phyloP scores from a whole-genome alignment of 805 yeast genomes.

The Lachancea mirantina region DNA sequence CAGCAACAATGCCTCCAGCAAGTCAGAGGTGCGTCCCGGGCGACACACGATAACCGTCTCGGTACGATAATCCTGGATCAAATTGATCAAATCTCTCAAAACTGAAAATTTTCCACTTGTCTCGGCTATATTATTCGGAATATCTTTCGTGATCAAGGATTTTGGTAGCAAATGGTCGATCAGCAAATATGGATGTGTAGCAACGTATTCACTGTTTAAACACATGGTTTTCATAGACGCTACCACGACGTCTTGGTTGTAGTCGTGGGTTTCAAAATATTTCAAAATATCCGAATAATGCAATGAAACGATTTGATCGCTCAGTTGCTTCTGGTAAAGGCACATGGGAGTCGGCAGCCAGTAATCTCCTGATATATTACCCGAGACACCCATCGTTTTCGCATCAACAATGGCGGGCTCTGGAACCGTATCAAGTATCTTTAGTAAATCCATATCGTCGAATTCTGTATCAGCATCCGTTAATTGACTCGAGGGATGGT shows the following conservation, averaged over 20 bases:
- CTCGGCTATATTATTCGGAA: constrained; percentile 61
- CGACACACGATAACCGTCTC: constrained; percentile 66
- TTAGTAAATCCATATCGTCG: constrained; percentile 77
- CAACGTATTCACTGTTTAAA: constrained; percentile 67
- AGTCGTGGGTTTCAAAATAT: constrained; percentile 58
- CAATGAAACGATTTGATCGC: constrained; percentile 84
- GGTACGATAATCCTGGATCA: constrained; percentile 40
- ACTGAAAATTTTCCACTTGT: constrained; percentile 81
- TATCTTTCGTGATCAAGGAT: constrained; percentile 61
- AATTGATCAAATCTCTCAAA: constrained; percentile 53
- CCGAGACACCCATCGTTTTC: constrained; percentile 33
- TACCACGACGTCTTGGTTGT: constrained; percentile 49
- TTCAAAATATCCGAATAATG: constrained; percentile 88
- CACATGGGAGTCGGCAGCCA: constrained; percentile 76
- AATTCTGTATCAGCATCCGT: no score
- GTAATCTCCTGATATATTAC: constrained; percentile 48
- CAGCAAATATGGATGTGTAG: constrained; percentile 82
- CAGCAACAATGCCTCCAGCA: constrained; percentile 61
- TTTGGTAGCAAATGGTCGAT: constrained; percentile 84
- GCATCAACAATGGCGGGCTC: constrained; percentile 71
- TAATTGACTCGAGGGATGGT: no score
- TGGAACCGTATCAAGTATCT: constrained; percentile 75
- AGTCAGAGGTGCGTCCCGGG: constrained; percentile 62
- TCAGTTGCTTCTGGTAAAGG: constrained; percentile 78
- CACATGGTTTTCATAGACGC: constrained; percentile 73